Percentiles rank a stretch among this genome's conserved stretches.
Conservation (phyloP, 768 basidiomycete genomes). For the Porphyrellus cyaneotinctus region DNA sequence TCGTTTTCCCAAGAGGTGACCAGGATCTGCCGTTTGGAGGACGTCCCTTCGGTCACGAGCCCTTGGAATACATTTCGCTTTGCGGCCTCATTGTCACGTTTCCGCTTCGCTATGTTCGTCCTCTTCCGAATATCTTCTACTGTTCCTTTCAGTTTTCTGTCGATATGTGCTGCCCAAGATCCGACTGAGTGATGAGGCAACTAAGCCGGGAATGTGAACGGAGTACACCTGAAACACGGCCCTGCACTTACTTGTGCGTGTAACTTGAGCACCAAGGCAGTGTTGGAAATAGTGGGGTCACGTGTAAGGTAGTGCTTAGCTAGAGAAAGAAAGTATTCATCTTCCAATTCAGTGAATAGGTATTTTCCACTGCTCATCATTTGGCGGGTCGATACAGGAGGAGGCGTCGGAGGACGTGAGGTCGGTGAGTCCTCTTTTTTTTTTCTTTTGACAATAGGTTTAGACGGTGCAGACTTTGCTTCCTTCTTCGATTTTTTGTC, state of each 20-base stretch:
- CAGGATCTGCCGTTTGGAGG: background rate
- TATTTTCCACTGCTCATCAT: constrained; percentile 32
- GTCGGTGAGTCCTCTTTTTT: background rate
- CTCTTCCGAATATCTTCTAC: constrained; percentile 49
- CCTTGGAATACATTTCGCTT: background rate
- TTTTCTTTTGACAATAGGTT: background rate
- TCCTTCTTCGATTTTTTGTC: constrained; percentile 9
- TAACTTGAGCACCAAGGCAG: constrained; percentile 37
- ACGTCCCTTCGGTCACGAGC: background rate
- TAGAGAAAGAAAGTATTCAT: constrained; percentile 44
- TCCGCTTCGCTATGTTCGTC: constrained; percentile 49
- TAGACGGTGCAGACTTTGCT: background rate
- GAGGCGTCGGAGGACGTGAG: constrained; percentile 44
- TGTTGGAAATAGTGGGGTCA: constrained; percentile 43
- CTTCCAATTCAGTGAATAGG: constrained; percentile 49
- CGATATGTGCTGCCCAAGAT: constrained; percentile 50
- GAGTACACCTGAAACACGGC: background rate
- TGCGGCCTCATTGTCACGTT: constrained; percentile 21
- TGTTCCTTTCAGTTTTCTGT: constrained; percentile 29
- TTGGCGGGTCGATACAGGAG: constrained; percentile 33
- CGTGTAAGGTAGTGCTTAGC: constrained; percentile 42
- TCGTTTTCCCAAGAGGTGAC: background rate
- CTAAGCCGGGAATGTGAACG: constrained; percentile 32
- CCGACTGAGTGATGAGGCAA: constrained; percentile 52
- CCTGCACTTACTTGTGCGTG: constrained; percentile 43